Base-by-base conservation (phyloP, 2,329 filamentous ascomycete species). In the Beauveria medogensis region DNA sequence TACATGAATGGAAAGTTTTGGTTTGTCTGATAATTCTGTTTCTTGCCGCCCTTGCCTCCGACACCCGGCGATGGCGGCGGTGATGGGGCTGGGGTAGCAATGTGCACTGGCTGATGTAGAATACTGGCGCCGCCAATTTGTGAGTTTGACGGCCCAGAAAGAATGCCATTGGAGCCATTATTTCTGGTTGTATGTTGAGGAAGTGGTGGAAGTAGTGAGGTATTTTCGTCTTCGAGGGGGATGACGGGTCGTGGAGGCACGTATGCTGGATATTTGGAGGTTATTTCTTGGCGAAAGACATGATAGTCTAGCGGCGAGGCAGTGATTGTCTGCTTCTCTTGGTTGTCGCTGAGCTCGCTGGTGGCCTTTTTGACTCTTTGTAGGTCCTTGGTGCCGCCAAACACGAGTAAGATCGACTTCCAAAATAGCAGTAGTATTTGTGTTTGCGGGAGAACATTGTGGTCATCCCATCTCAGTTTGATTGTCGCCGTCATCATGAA, bases 1-100 rank as follows among this genome's bases (percentile, higher is more conserved):
- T 99, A 99, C 77, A 99, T 86, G 70, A 99, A 97, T 0, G 94
- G 94, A 65, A 99, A 97, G 70, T 97, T 94, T 68, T 99, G 94
- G 70, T 99, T 99, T 0, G 94, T 99, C 73, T 99, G 94, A 69
- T 99, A 99, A 67, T 97, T 99, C 70, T 99, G 94, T 71, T 99
- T 99, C 79, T 99, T 99, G 1, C 89, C 92, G 57, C 90, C 91
- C 73, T 97, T 99, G 0, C 92, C 92, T 28, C 92, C 92, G 40
- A 88, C 88, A 10, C 79, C 82, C 0, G 94, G 94, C 1, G 93
- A 97, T 1, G 94, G 94, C 0, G 94, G 94, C 26, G 94, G 94
- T 0, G 94, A 99, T 1, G 94, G 94, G 0, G 92, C 93, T 0
- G 94, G 94, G 1, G 94, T 99, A n/a, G 94, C 94, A 67, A 99